Conservation (phyloP, 1,139 yeast genomes). For the Spathaspora sp. region DNA sequence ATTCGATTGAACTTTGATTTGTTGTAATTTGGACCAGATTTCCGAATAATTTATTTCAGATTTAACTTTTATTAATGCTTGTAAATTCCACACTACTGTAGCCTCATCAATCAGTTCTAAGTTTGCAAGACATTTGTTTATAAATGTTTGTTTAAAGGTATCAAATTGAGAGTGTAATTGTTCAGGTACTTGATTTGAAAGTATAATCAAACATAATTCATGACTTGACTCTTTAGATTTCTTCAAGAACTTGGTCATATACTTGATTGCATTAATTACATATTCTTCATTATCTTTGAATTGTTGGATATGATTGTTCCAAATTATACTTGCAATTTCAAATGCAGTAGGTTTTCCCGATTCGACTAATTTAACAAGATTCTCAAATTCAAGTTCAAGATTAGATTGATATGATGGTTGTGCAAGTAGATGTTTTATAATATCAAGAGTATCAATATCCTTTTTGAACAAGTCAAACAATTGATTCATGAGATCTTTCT, state of each 20-base stretch:
- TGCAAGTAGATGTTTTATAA: conserved; percentile 36
- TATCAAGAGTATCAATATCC: conserved; percentile 10
- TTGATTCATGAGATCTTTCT: conserved; percentile 36
- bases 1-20: not conserved
- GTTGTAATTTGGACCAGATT: conserved; percentile 1
- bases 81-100: conserved; percentile 10
- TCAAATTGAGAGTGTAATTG: not conserved
- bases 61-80: conserved; percentile 7
- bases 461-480: conserved; percentile 19
- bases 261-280: conserved; percentile 14
- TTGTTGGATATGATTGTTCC: conserved; percentile 31
- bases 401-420: conserved; percentile 47
- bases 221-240: conserved; percentile 11
- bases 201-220: conserved; percentile 19
- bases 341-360: conserved; percentile 9
- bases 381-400: conserved; percentile 43
- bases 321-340: conserved; percentile 24
- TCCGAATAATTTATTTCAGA: not conserved
- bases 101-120: conserved; percentile 1
- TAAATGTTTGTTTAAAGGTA: conserved; percentile 5
- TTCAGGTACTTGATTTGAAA: conserved; percentile 10
- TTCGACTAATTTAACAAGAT: conserved; percentile 21
- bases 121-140: conserved; percentile 5
- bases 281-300: conserved; percentile 20
- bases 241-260: conserved; percentile 9